Base-by-base conservation (phyloP, 1,284 basidiomycete species). In the Sporisorium iseilematis-ciliati region DNA sequence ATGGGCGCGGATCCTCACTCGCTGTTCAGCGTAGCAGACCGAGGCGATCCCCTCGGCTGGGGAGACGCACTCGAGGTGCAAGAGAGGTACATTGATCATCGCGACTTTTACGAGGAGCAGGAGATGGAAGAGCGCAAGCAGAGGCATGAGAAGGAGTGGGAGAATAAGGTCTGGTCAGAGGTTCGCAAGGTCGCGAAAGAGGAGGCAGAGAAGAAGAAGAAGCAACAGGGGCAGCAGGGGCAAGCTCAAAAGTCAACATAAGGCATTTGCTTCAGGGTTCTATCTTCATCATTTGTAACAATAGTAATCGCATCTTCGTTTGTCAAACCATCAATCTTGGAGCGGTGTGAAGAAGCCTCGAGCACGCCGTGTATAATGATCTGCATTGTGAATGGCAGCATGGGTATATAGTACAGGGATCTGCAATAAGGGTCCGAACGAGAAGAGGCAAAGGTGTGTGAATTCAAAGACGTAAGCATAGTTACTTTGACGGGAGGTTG, bases 41-140 rank as follows among this genome's bases (percentile, higher is more conserved):
- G 65, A 14, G 81, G 81, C 38, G 61, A 64, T 18, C 71, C 78
- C 7, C 46, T 66, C 6, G 80, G 79, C n/a, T 81, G 79, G 80
- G 79, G 77, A 23, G 62, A 72, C 38, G 73, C 77, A 23, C 51
- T 65, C 20, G 81, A 83, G 33, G 79, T 83, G 45, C 80, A 83
- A 40, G 81, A 83, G 48, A 53, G 81, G 26, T 83, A 75, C 49
- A 56, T 83, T 29, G 80, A 81, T 52, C 74, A 78, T 40, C 50
- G 64, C 3, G 57, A 75, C 4, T 20, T 67, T 20, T 80, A 71
- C 35, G 69, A 75, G 18, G 72, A 70, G 55, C 46, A 49, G 7
- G 69, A 76, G 38, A 42, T 43, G 50, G 63, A 73, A 40, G 63
- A 73, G 59, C 52, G 63, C 20, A 65, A 73, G 52, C 54, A 78